Base-by-base conservation (phyloP, 352 stramenopile species). In the Globisporangium cederbergense region DNA sequence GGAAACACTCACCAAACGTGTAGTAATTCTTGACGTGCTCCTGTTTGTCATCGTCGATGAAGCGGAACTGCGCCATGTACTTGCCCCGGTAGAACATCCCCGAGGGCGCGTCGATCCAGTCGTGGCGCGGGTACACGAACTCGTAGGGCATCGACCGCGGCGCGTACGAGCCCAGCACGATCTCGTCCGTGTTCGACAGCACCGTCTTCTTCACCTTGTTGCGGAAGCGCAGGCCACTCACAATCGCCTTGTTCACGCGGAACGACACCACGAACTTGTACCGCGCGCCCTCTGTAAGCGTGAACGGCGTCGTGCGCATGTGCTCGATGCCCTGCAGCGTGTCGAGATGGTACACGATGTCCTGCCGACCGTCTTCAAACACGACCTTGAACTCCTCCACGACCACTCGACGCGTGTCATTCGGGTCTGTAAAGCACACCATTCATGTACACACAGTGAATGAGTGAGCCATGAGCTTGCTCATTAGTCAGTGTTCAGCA, bases 201-300 rank as follows among this genome's bases (percentile, higher is more conserved):
- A 96, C 76, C 18, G 83, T 88, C 71, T 93, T 95, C 59, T 90
- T 93, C 51, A 91, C 81, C 66, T 94, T 93, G 68, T 96, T 96
- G 50, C 74, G 72, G 72, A 96, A 97, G 45, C 86, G 86, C 42
- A 96, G 60, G 2, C 89, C 88, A 49, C 83, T 92, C 40, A 97
- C 83, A 61, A 97, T 96, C 13, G 83, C 67, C 20, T 83, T 81
- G 58, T 97, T 95, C 50, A 96, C 88, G 47, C 86, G 82, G 62
- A 97, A 97, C 18, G 69, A 72, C 61, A 97, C 90, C 4, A 64
- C 74, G 53, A 97, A 97, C 45, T 91, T 91, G 73, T 95, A 97
- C 16, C 78, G 86, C 22, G 65, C 77, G 20, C 85, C 86, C 72
- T 97, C 88, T 22, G 78, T 65, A 65, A 97, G 82, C 7, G 68